Conservation (phyloP, 1,284 basidiomycete genomes). For the Lignosus rhinocerotis region DNA sequence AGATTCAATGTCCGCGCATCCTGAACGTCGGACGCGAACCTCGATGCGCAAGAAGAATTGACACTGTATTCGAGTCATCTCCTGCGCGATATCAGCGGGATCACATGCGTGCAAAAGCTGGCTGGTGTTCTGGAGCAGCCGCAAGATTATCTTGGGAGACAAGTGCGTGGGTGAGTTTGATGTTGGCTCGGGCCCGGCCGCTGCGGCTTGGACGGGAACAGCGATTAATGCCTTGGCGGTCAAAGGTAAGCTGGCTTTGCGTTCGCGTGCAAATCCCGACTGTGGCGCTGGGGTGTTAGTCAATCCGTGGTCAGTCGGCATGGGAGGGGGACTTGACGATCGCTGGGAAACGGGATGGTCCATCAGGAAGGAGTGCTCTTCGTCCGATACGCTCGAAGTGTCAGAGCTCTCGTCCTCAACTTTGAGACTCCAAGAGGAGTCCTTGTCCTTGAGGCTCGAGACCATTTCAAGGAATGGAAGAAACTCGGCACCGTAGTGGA, state of each 20-base stretch:
- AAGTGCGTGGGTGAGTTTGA: not conserved
- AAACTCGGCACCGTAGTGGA: slow-evolving; percentile 80
- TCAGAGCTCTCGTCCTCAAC: slow-evolving; percentile 67
- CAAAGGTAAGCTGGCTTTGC: slow-evolving; percentile 64
- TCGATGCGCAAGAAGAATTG: slow-evolving; percentile 68
- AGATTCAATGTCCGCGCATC: not conserved
- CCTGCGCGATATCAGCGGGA: slow-evolving; percentile 68
- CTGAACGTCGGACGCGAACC: slow-evolving; percentile 40
- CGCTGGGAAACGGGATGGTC: slow-evolving; percentile 29
- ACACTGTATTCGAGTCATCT: slow-evolving; percentile 71
- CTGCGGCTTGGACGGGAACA: slow-evolving; percentile 12
- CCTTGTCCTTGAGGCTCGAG: slow-evolving; percentile 60
- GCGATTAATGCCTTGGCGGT: slow-evolving; percentile 41
- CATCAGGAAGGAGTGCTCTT: slow-evolving; percentile 47
- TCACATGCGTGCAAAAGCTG: slow-evolving; percentile 55
- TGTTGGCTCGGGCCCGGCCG: not conserved
- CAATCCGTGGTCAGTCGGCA: slow-evolving; percentile 8
- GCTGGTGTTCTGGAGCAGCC: slow-evolving; percentile 57
- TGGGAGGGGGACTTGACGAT: slow-evolving; percentile 20
- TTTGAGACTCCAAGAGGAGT: slow-evolving; percentile 70
- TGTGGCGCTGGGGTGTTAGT: not conserved
- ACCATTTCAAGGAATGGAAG: slow-evolving; percentile 73
- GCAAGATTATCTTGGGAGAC: slow-evolving; percentile 55
- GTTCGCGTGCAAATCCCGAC: slow-evolving; percentile 43
- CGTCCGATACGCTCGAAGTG: slow-evolving; percentile 49